Base-by-base conservation (phyloP, 257 asterid species). In the Solanum arcanum region DNA sequence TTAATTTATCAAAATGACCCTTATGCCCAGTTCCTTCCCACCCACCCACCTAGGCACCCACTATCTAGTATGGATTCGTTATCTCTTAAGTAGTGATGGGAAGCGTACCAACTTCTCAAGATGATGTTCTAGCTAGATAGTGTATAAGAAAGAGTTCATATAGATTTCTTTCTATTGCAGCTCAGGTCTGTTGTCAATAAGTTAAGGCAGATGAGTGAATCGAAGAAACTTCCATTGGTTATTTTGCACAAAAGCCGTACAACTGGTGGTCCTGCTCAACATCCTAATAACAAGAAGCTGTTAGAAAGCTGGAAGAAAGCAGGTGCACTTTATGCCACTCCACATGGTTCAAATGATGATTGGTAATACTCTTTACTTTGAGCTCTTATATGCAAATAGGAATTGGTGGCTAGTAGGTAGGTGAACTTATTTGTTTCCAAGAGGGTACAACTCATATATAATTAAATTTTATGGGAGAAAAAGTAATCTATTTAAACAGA, bases 271-370 rank as follows among this genome's bases (percentile, higher is more conserved):
- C 97, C 98, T 81, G 98, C 98, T 44, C 94, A 87, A 87, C 87
- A 93, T 74, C 98, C 98, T 85, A 88, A 88, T 86, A 96, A 95
- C 91, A 93, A 94, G 92, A 93, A 73, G 85, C 89, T 97, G 91
- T 13, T 96, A 90, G 98, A 96, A 59, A 92, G 88, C 85, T 93
- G 98, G 99, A 95, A 88, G 88, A 91, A 68, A 35, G 98, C 96
- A 59, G 83, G 83, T 42, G 97, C 97, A 78, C 96, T 96, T 69
- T 97, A 96, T 88, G 90, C 94, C 6, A 97, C 99, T 49, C 99
- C 98, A 47, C 91, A 73, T 59, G 99, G 99, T 89, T 96, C 99
- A 73, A 96, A 95, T 84, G 99, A 97, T 90, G 99, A 97, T 89
- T 95, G 99, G 99, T 97, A 95, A 86, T 69, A 56, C 46, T 31